Evolutionary conservation across 495 filamentous ascomycete species (phyloP).

Genomic region (Penicillium pulvis): DNA sequence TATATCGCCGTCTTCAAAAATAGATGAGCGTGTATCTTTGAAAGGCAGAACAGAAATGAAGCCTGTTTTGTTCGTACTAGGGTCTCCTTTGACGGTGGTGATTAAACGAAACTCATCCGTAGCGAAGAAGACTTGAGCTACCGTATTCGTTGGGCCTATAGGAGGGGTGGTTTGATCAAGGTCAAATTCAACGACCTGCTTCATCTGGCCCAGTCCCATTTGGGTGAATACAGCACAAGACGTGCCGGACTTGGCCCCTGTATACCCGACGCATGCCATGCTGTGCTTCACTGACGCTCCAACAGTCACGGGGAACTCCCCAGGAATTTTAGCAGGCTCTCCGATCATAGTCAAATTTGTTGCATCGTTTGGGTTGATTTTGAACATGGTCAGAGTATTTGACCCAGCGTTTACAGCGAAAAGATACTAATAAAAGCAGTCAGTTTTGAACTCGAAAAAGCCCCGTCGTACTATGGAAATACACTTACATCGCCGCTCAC

Average conservation of each 20-base stretch:
- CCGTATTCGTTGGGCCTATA: constrained; percentile 52
- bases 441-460: background rate
- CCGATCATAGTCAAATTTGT: constrained; percentile 47
- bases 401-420: constrained; percentile 65
- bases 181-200: background rate
- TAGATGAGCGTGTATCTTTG: constrained; percentile 10
- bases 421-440: constrained; percentile 25
- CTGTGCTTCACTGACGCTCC: constrained; percentile 48
- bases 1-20: constrained; percentile 19
- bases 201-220: constrained; percentile 33
- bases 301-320: constrained; percentile 60
- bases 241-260: constrained; percentile 54
- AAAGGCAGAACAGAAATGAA: constrained; percentile 55
- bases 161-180: constrained; percentile 41
- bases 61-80: constrained; percentile 51
- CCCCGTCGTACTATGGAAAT: background rate
- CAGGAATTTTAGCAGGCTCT: constrained; percentile 42
- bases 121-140: constrained; percentile 59
- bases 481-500: constrained; percentile 49
- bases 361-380: constrained; percentile 48
- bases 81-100: constrained; percentile 60
- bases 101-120: constrained; percentile 50
- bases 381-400: constrained; percentile 56
- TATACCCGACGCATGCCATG: constrained; percentile 56
- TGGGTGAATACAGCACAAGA: constrained; percentile 50